Conservation (phyloP, 306 rosid species). For the Cicer yamashitae region DNA sequence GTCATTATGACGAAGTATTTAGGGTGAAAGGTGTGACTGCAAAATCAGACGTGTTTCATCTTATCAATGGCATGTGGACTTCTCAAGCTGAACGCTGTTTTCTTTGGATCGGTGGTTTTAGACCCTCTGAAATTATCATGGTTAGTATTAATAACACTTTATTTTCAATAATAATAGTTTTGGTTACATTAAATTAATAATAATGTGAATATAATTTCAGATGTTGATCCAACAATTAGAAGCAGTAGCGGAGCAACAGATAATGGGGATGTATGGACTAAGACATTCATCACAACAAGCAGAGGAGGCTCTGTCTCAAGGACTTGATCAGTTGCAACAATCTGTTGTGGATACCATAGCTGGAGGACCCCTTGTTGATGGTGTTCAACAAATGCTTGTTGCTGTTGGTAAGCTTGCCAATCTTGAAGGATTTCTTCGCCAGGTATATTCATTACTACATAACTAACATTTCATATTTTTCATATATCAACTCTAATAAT, state of each 20-base stretch:
- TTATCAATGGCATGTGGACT: conserved; percentile 81
- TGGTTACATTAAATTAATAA: no score
- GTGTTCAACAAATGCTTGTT: conserved; percentile 83
- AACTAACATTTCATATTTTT: no score
- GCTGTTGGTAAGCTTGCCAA: conserved; percentile 78
- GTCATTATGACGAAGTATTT: conserved; percentile 82
- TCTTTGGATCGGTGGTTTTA: conserved; percentile 91
- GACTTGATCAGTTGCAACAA: conserved; percentile 87
- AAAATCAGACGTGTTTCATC: conserved; percentile 86
- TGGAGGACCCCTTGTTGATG: conserved; percentile 60
- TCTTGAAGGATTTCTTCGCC: conserved; percentile 88
- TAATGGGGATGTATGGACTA: conserved; percentile 74
- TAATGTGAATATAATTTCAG: no score
- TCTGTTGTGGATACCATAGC: conserved; percentile 82
- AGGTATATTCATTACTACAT: conserved; percentile 34
- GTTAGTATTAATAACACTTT: conserved; percentile 31
- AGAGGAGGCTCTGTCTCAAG: conserved; percentile 88
- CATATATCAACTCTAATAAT: no score
- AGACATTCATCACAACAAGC: conserved; percentile 79
- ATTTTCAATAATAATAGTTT: no score
- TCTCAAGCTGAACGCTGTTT: conserved; percentile 92
- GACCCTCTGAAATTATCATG: conserved; percentile 87
- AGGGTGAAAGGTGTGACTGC: conserved; percentile 71
- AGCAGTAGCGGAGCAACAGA: conserved; percentile 83
- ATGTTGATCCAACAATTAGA: conserved; percentile 79